Conservation (phyloP, 805 yeast species). For the Metschnikowia proteae region DNA sequence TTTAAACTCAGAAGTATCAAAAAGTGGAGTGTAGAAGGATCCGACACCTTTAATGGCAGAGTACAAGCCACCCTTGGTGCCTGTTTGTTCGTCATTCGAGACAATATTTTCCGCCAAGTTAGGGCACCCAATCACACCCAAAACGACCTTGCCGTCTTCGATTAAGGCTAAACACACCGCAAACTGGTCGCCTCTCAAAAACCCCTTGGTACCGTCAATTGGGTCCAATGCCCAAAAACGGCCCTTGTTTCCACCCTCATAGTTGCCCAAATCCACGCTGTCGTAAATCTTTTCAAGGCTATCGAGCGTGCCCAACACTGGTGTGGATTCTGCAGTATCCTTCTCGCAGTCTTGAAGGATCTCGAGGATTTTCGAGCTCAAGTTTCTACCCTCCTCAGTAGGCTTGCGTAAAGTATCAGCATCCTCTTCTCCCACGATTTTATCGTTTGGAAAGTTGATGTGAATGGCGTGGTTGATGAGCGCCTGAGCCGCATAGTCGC, state of each 20-base stretch:
- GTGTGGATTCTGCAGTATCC: constrained; percentile 31
- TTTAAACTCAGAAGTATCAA: constrained; percentile 31
- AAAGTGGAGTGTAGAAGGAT: constrained; percentile 50
- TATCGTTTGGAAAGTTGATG: constrained; percentile 76
- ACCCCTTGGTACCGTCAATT: constrained; percentile 96
- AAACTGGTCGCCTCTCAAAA: constrained; percentile 91
- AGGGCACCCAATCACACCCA: constrained; percentile 97
- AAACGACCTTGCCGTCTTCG: constrained; percentile 75
- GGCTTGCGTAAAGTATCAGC: constrained; percentile 55
- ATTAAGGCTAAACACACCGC: constrained; percentile 92
- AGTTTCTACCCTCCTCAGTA: constrained; percentile 39
- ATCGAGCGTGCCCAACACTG: constrained; percentile 40
- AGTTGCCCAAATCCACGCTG: constrained; percentile 75
- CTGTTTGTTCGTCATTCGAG: constrained; percentile 33
- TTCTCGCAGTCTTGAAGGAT: constrained; percentile 55
- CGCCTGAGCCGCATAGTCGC: constrained; percentile 96
- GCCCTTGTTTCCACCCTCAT: constrained; percentile 72
- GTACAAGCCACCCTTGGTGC: constrained; percentile 63
- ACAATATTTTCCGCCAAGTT: constrained; percentile 60
- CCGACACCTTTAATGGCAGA: constrained; percentile 69
- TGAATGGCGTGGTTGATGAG: constrained; percentile 80
- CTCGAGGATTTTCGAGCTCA: constrained; percentile 54
- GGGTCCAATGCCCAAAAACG: constrained; percentile 98
- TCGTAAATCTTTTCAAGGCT: constrained; percentile 50
- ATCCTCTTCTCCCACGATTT: constrained; percentile 92